phyloP scores from a whole-genome alignment of 345 rosid genomes.

The Xanthoceras sorbifolium region DNA sequence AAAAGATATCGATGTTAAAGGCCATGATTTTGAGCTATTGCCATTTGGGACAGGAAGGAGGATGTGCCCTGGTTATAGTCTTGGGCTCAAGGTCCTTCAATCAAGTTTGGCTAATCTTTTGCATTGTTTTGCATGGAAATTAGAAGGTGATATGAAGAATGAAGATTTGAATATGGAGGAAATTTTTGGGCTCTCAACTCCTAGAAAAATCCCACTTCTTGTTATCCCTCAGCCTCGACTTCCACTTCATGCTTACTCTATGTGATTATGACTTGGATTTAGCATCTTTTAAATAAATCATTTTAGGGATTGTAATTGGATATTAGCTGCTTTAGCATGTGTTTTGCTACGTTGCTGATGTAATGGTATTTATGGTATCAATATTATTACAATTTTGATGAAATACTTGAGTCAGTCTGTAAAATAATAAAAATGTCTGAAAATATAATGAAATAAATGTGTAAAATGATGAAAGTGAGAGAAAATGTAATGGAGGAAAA shows the following conservation, averaged over 20 bases:
- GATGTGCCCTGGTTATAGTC: conserved; percentile 68
- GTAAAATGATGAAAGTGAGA: too few relatives aligned
- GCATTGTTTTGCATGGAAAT: conserved; percentile 58
- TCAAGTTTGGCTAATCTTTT: conserved; percentile 49
- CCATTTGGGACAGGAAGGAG: conserved; percentile 70
- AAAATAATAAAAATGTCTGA: too few relatives aligned
- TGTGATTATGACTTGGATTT: conserved; percentile 1
- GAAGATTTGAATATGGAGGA: conserved; percentile 59
- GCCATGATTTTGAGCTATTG: conserved; percentile 54
- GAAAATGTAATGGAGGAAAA: too few relatives aligned
- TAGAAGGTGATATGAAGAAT: conserved; percentile 30
- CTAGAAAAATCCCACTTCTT: conserved; percentile 44
- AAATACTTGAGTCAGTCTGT: too few relatives aligned
- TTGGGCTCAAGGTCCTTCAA: conserved; percentile 57
- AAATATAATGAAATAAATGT: too few relatives aligned
- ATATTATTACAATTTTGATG: too few relatives aligned
- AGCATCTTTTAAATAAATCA: neutral
- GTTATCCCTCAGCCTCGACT: conserved; percentile 48
- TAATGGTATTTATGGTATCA: too few relatives aligned
- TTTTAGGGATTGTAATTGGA: too few relatives aligned
- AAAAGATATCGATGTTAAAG: conserved; percentile 48
- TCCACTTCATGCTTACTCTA: conserved; percentile 35
- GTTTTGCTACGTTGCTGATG: too few relatives aligned
- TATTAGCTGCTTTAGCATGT: too few relatives aligned
- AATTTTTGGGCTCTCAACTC: conserved; percentile 53